phyloP scores from a whole-genome alignment of 1,284 basidiomycete species.

The Kwoniella shivajii region DNA sequence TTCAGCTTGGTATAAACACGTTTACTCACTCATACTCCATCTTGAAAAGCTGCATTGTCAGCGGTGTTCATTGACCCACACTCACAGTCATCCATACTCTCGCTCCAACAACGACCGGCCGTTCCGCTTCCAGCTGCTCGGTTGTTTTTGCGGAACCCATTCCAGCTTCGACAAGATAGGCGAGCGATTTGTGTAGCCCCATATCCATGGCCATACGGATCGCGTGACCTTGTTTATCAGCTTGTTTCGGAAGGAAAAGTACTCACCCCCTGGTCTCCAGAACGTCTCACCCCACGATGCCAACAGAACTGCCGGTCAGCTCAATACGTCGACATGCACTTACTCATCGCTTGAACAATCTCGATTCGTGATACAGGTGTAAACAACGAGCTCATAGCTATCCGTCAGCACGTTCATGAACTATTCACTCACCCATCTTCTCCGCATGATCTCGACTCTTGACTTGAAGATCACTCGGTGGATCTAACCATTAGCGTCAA shows the following conservation, averaged over 20 bases:
- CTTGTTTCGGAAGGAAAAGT: background rate
- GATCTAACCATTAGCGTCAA: constrained; percentile 53
- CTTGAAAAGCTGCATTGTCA: constrained; percentile 63
- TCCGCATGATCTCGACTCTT: constrained; percentile 70
- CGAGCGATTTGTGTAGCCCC: constrained; percentile 85
- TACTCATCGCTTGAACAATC: constrained; percentile 77
- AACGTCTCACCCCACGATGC: constrained; percentile 49
- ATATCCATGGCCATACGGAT: constrained; percentile 87
- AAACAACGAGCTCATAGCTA: constrained; percentile 73
- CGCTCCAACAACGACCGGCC: constrained; percentile 72
- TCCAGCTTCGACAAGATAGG: constrained; percentile 71
- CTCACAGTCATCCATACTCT: constrained; percentile 76
- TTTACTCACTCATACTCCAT: constrained; percentile 66
- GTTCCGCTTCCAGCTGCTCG: constrained; percentile 64
- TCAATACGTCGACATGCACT: constrained; percentile 4
- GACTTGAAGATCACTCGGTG: constrained; percentile 44
- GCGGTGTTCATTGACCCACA: background rate
- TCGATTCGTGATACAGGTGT: constrained; percentile 77
- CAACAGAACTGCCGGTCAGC: constrained; percentile 32
- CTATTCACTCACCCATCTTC: constrained; percentile 61
- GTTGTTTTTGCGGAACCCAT: constrained; percentile 63
- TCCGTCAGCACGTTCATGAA: background rate
- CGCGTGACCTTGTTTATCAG: constrained; percentile 84
- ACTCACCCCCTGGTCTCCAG: constrained; percentile 44
- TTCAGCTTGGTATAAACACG: background rate